Evolutionary conservation across 2,329 filamentous ascomycete species (phyloP).

Genomic region (Westerdykella aurantiaca): DNA sequence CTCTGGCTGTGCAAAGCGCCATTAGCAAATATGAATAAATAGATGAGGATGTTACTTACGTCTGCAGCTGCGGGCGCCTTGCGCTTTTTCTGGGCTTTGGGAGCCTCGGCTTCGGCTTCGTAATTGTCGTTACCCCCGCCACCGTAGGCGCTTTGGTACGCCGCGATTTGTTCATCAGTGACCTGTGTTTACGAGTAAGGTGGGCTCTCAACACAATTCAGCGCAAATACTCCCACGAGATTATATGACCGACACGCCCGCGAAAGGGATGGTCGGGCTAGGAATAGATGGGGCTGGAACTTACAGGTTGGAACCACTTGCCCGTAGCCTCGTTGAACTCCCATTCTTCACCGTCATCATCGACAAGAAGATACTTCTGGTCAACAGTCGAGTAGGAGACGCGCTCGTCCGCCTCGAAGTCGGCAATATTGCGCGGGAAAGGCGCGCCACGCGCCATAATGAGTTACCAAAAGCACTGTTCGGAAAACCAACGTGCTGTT

Average conservation of each 20-base stretch:
- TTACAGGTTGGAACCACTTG: conserved; percentile 67
- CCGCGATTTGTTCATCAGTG: conserved; percentile 12
- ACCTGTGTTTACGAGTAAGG: conserved; percentile 4
- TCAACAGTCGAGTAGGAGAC: conserved; percentile 80
- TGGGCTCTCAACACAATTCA: neutral
- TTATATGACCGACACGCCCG: too few species aligned
- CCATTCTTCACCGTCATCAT: conserved; percentile 77
- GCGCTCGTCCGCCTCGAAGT: conserved; percentile 15
- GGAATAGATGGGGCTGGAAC: conserved; percentile 4
- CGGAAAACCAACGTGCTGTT: too few species aligned
- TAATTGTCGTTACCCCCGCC: conserved; percentile 1
- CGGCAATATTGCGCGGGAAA: conserved; percentile 7
- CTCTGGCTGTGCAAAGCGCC: neutral
- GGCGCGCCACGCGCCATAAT: neutral
- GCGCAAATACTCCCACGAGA: too few species aligned
- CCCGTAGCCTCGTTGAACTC: conserved; percentile 68
- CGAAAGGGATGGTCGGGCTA: neutral
- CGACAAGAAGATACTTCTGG: conserved; percentile 75
- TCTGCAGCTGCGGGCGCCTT: neutral
- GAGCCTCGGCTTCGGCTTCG: neutral
- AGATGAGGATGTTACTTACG: neutral
- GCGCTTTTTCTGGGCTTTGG: conserved; percentile 1
- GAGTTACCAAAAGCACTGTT: too few species aligned
- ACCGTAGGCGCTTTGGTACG: conserved; percentile 3
- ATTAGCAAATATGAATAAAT: neutral